phyloP scores from a whole-genome alignment of 352 stramenopile species.

The Pythium coloratum region DNA sequence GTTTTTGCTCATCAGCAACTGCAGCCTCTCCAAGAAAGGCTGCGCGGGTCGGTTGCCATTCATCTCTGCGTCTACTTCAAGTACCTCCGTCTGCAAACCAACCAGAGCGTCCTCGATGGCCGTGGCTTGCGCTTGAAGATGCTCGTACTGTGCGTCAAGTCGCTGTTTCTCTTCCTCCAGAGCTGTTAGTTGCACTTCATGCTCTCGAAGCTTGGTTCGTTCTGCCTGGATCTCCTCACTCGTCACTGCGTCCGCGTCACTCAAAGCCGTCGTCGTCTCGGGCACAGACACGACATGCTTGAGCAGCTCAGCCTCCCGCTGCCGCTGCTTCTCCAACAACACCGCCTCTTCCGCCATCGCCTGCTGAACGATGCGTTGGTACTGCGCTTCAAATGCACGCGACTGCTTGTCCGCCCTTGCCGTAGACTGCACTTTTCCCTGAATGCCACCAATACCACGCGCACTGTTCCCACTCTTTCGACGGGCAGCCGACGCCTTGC shows the following conservation, averaged over 20 bases:
- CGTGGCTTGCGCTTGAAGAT: constrained; percentile 26
- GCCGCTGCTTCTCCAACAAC: constrained; percentile 38
- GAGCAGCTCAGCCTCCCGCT: constrained; percentile 51
- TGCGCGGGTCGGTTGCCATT: constrained; percentile 30
- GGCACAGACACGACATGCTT: constrained; percentile 47
- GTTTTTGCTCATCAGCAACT: constrained; percentile 45
- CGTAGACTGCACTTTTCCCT: neutral
- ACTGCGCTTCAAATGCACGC: constrained; percentile 63
- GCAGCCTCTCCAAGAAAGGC: constrained; percentile 32
- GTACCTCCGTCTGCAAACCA: constrained; percentile 41
- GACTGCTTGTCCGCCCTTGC: constrained; percentile 19
- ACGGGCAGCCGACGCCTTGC: neutral
- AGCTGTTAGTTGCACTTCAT: constrained; percentile 36
- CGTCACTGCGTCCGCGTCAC: constrained; percentile 11
- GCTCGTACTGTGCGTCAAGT: constrained; percentile 36
- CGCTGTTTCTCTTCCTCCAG: constrained; percentile 51
- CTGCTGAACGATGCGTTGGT: constrained; percentile 53
- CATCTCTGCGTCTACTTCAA: constrained; percentile 38
- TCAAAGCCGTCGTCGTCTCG: constrained; percentile 10
- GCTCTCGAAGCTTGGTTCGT: constrained; percentile 30
- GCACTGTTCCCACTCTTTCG: neutral
- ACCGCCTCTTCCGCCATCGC: constrained; percentile 50
- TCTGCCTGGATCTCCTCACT: constrained; percentile 24
- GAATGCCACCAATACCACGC: neutral
- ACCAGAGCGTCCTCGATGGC: constrained; percentile 35